Base-by-base conservation (phyloP, 164 flowering plant species). In the Magnolia changhungtana region DNA sequence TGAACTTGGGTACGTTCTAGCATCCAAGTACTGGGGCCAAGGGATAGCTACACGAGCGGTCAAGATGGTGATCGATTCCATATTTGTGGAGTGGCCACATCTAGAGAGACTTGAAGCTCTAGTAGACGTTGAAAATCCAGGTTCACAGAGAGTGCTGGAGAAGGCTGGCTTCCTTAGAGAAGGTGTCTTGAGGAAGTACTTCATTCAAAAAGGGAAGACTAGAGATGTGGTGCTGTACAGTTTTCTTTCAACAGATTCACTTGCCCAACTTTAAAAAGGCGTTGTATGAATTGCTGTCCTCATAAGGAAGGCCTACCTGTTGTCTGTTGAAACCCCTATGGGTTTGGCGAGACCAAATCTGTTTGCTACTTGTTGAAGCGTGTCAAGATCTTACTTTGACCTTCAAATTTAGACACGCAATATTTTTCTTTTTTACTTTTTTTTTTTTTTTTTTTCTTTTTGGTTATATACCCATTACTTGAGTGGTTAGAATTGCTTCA, bases 31-130 rank as follows among this genome's bases (percentile, higher is more conserved):
- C 58, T 91, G 94, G 97, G 97, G 98, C 5, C 82, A 77, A 74
- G 97, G 95, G 73, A 83, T 89, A 20, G 95, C 83, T 0, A 89
- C 93, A 1, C 45, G 24, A 65, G 98, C 92, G 0, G 95, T 90
- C 86, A 86, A 84, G 69, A 74, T 87, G 84, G 96, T 83, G 73
- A 82, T 79, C 6, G 55, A 75, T 0, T 49, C 78, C 2, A 78
- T 89, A 21, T 93, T 93, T 67, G 63, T 24, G 10, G 95, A 93
- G 70, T 81, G 86, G 90, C 81, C 88, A 1, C 83, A 86, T 74
- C 63, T 90, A 82, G 93, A 87, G 80, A 89, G 96, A 73, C 85
- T 91, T 6, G 96, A 91, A 50, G 95, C 88, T 68, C 51, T 91
- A 20, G 98, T 86, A 7, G 90, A 83, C 75, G 90, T 86, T 20